These are phyloP conservation scores for Mrakia blollopis DNA, from an alignment of 768 basidiomycete genomes.

Conservation along the genomic window DNA sequence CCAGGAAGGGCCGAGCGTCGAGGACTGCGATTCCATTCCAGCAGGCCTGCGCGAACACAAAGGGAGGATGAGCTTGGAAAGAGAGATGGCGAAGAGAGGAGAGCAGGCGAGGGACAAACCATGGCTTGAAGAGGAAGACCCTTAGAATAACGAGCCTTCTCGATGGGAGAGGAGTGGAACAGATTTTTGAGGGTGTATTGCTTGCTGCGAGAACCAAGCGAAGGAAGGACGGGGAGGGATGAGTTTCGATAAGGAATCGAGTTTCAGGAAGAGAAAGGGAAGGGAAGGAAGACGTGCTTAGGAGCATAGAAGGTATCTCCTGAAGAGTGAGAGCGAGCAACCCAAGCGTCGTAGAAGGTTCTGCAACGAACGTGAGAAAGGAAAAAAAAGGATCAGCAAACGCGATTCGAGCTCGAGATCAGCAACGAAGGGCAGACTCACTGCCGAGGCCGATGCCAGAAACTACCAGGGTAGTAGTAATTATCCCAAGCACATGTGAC, in stretches of 20 bases:
- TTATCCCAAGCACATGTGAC: constrained; percentile 17
- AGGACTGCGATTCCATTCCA: constrained; percentile 45
- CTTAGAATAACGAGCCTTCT: not conserved
- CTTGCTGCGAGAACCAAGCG: not conserved
- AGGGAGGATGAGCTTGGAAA: not conserved
- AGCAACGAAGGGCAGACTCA: not conserved
- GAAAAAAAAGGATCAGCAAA: not conserved
- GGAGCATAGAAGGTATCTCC: constrained; percentile 15
- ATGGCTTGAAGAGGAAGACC: not conserved
- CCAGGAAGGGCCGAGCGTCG: constrained; percentile 40
- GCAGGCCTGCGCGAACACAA: constrained; percentile 38
- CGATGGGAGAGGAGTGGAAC: not conserved
- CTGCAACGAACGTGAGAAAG: not conserved
- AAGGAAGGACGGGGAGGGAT: not conserved
- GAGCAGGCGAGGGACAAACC: not conserved
- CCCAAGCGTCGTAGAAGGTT: constrained; percentile 20
- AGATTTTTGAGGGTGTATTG: not conserved
- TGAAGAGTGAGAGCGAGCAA: constrained; percentile 12
- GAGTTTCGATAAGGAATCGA: not conserved
- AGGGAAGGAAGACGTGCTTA: not conserved
- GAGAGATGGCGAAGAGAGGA: too few relatives aligned
- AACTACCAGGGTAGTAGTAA: not conserved
- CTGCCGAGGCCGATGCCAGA: not conserved
- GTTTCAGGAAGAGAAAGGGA: not conserved
- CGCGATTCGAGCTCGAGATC: not conserved